Base-by-base conservation (phyloP, 2,329 filamentous ascomycete species). In the Zymoseptoria brevis region DNA sequence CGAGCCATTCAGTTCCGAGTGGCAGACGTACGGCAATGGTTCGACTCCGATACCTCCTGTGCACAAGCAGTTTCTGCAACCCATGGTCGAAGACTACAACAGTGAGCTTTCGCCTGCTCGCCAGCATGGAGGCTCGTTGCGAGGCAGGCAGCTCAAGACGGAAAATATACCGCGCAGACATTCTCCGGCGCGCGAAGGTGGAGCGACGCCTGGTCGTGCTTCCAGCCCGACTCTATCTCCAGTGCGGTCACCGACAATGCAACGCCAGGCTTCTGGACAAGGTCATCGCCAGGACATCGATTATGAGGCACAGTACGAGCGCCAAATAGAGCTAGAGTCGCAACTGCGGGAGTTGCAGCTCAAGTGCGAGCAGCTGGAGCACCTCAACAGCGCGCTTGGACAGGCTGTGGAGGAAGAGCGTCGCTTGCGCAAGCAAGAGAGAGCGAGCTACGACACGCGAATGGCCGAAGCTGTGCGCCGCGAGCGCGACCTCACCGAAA, bases 61-160 rank as follows among this genome's bases (percentile, higher is more conserved):
- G 11, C 64, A 69, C 41, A 69, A 67, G 55, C 62, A 68, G 11
- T 66, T 71, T 29, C 59, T 70, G 16, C 71, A 72, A 57, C 70
- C 71, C 8, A 72, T 68, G 7, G 71, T 71, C 3, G 71, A 72
- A 57, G 71, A 72, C 50, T 72, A 72, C 61, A 64, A 71, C 62
- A 68, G 64, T 61, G 71, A 73, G 53, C 63, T 72, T 19, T 68
- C 68, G 13, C 69, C 69, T n/a, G 67, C 63, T 8, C 66, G 63
- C 24, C 60, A 61, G 11, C 30, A 52, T 9, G 45, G 56, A n/a
- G 55, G 51, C 4, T 58, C 55, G 5, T 41, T 53, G 8, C 58
- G 62, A 19, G 60, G 62, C 41, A 57, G 54, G 51, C 51, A 9
- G 19, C 22, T 49, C 57, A 48, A 16, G 48, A 48, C 29, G 48